phyloP scores from a whole-genome alignment of 2,329 filamentous ascomycete species.

The Cordyceps pruinosa region DNA sequence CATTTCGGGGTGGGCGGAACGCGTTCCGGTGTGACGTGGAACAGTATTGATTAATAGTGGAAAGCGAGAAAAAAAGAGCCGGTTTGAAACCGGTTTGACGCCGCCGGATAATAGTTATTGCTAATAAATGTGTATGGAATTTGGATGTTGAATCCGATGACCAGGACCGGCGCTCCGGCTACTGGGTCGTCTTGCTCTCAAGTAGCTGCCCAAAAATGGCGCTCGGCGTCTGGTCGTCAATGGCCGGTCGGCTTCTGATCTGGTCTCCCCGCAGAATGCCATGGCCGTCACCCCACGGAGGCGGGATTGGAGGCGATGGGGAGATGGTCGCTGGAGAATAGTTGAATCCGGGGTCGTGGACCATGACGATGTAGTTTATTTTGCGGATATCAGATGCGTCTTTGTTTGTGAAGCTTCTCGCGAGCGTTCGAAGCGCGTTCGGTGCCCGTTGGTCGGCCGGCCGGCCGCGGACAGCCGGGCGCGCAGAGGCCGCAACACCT shows the following conservation, averaged over 20 bases:
- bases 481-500: not conserved
- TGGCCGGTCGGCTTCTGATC: slow-evolving; percentile 2
- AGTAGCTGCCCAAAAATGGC: not conserved
- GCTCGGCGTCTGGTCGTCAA: slow-evolving; percentile 1
- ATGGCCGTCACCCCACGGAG: not conserved
- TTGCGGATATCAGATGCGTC: not conserved
- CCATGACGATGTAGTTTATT: not conserved
- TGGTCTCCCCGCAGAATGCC: not conserved
- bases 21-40: not conserved
- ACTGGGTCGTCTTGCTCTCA: not conserved
- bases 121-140: not conserved
- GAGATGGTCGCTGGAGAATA: not conserved
- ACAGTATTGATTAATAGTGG: not conserved
- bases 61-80: not conserved
- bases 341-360: not conserved
- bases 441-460: not conserved
- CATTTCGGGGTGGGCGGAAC: not conserved
- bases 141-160: not conserved
- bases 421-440: not conserved
- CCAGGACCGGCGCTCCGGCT: not conserved
- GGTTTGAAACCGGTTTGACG: not conserved
- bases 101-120: not conserved
- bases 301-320: not conserved
- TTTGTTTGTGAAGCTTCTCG: not conserved
- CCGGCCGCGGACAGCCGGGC: not conserved